Percentiles rank a stretch among this genome's conserved stretches.
These are phyloP conservation scores for Penicillium cinerascens DNA, from an alignment of 495 filamentous ascomycete genomes.

Conservation along the genomic window DNA sequence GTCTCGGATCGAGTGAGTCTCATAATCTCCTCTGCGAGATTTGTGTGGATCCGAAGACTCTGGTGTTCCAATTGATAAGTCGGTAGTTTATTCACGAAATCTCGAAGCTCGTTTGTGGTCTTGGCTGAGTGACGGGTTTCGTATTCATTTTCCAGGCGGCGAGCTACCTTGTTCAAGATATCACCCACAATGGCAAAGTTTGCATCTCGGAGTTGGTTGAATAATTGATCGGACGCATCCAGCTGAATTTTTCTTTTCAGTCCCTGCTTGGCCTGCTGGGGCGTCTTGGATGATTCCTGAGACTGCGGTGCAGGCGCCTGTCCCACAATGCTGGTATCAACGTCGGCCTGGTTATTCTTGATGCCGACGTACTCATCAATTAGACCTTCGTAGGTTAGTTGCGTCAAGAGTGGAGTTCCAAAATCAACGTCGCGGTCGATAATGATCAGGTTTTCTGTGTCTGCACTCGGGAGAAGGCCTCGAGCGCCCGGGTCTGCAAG, in stretches of 20 bases:
- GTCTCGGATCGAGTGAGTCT: constrained; percentile 82
- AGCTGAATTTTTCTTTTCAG: constrained; percentile 89
- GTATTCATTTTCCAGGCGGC: constrained; percentile 82
- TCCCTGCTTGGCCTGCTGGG: constrained; percentile 53
- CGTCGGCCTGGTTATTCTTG: constrained; percentile 79
- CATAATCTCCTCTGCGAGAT: constrained; percentile 90
- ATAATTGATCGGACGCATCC: constrained; percentile 86
- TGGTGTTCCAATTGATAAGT: constrained; percentile 92
- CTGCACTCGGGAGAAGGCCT: constrained; percentile 76
- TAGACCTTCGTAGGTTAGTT: constrained; percentile 94
- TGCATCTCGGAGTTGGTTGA: constrained; percentile 80
- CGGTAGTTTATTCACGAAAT: constrained; percentile 88
- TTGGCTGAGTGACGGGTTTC: constrained; percentile 86
- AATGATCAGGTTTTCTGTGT: constrained; percentile 85
- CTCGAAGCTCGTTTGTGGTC: constrained; percentile 81
- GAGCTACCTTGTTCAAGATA: constrained; percentile 85
- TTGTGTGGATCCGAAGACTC: constrained; percentile 85
- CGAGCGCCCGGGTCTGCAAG: constrained; percentile 56
- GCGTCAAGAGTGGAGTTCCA: constrained; percentile 84
- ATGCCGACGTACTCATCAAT: constrained; percentile 95
- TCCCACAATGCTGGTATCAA: constrained; percentile 90
- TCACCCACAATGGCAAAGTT: constrained; percentile 94
- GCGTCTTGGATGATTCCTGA: constrained; percentile 51
- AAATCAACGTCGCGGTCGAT: constrained; percentile 95
- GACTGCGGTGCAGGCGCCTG: constrained; percentile 55